These are phyloP conservation scores for Paraleonurus japonicus DNA, from an alignment of 257 asterid genomes.

Conservation along the genomic window DNA sequence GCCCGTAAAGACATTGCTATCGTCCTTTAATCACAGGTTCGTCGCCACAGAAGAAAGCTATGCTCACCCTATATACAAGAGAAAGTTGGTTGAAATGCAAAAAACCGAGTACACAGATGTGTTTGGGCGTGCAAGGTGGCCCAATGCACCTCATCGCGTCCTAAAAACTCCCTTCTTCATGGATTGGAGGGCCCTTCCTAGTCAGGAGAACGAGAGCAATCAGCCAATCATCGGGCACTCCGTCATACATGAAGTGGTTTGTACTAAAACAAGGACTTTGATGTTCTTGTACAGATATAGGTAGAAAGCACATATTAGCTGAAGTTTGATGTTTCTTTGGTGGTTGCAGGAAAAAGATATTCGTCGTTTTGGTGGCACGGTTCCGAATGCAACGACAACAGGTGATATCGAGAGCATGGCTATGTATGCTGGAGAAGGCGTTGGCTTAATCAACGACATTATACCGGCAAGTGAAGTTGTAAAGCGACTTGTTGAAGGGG, in stretches of 20 bases:
- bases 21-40: constrained; percentile 42
- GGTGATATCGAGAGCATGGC: constrained; percentile 87
- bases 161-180: constrained; percentile 63
- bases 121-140: constrained; percentile 96
- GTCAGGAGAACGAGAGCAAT: constrained; percentile 59
- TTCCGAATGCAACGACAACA: constrained; percentile 60
- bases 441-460: constrained; percentile 62
- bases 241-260: constrained; percentile 69
- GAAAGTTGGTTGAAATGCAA: constrained; percentile 58
- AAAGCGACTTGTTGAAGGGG: constrained; percentile 54
- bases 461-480: constrained; percentile 73
- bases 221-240: constrained; percentile 77
- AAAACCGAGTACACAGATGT: constrained; percentile 72
- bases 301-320: neutral
- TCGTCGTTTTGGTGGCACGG: constrained; percentile 72
- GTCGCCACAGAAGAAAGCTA: constrained; percentile 78
- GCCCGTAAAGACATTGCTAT: neutral
- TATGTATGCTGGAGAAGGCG: constrained; percentile 76
- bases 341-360: constrained; percentile 65
- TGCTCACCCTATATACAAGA: constrained; percentile 84
- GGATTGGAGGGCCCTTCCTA: constrained; percentile 70
- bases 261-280: neutral
- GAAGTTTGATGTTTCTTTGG: neutral
- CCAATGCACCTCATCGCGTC: constrained; percentile 85
- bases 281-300: neutral